Evolutionary conservation across 1,139 yeast genomes (phyloP).

Genomic region (Blastobotrys capitulatus): DNA sequence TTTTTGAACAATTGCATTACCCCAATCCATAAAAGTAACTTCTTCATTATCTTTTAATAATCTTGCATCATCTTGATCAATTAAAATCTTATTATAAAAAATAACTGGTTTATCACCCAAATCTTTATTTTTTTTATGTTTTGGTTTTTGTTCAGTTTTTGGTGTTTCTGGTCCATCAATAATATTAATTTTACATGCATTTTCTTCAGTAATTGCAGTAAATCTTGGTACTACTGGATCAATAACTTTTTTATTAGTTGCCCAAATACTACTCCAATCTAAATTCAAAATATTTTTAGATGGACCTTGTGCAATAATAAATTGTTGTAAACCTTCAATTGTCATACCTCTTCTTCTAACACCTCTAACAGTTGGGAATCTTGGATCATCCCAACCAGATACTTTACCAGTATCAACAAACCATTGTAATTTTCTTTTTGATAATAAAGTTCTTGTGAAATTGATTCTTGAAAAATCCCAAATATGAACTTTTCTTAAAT

Average conservation of each 20-base stretch:
- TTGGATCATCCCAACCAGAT: conserved; percentile 94
- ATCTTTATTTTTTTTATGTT: conserved; percentile 92
- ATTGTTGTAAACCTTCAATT: conserved; percentile 91
- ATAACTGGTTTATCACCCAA: conserved; percentile 81
- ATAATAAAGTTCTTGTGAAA: conserved; percentile 87
- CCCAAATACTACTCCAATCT: conserved; percentile 98
- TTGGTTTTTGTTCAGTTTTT: conserved; percentile 67
- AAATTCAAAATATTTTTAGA: conserved; percentile 91
- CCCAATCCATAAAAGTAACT: conserved; percentile 98
- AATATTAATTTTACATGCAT: conserved; percentile 54
- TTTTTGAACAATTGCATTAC: conserved; percentile 79
- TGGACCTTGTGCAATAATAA: conserved; percentile 93
- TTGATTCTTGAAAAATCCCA: conserved; percentile 98
- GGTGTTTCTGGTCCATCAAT: conserved; percentile 55
- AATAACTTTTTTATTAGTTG: conserved; percentile 89
- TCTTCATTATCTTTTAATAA: conserved; percentile 68
- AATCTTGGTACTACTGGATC: conserved; percentile 97
- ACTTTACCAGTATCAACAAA: conserved; percentile 88
- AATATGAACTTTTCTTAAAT: conserved; percentile 83
- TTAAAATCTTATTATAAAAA: conserved; percentile 55
- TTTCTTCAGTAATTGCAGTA: conserved; percentile 61
- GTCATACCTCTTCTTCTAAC: conserved; percentile 99
- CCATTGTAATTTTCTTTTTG: conserved; percentile 98
- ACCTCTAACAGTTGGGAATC: conserved; percentile 99
- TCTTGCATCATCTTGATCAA: conserved; percentile 89